Evolutionary conservation across 768 basidiomycete species (phyloP).

Genomic region (Panaeolus papilionaceus): DNA sequence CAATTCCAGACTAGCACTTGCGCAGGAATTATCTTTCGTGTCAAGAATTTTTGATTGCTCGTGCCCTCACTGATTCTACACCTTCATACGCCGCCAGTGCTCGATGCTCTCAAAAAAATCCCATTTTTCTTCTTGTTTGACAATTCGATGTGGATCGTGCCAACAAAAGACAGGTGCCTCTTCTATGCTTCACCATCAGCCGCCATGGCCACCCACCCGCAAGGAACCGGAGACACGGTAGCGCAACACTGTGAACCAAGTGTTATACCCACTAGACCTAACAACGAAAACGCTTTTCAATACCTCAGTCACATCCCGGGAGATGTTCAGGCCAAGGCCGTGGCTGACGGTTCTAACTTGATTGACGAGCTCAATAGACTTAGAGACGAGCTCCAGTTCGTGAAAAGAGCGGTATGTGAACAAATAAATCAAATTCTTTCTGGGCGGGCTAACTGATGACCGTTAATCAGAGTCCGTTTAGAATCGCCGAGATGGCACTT

Average conservation of each 20-base stretch:
- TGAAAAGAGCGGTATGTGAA: not conserved
- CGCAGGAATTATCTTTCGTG: too few relatives aligned
- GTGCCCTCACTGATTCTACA: too few relatives aligned
- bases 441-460: not conserved
- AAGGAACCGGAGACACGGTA: not conserved
- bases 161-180: not conserved
- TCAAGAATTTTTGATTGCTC: too few relatives aligned
- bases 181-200: not conserved
- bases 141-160: not conserved
- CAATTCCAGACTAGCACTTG: too few relatives aligned
- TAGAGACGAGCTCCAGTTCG: not conserved
- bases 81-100: too few relatives aligned
- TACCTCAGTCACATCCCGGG: not conserved
- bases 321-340: not conserved
- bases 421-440: not conserved
- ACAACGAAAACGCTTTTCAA: not conserved
- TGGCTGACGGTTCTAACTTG: not conserved
- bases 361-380: not conserved
- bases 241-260: not conserved
- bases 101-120: too few relatives aligned
- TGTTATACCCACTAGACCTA: not conserved
- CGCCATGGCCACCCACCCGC: not conserved
- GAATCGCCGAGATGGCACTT: constrained; percentile 57
- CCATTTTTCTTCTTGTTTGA: too few relatives aligned
- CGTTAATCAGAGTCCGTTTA: constrained; percentile 48